Evolutionary conservation across 2,329 filamentous ascomycete species (phyloP), one percentile per base, ranked within the genome.

Genomic region (Capronia coronata): DNA sequence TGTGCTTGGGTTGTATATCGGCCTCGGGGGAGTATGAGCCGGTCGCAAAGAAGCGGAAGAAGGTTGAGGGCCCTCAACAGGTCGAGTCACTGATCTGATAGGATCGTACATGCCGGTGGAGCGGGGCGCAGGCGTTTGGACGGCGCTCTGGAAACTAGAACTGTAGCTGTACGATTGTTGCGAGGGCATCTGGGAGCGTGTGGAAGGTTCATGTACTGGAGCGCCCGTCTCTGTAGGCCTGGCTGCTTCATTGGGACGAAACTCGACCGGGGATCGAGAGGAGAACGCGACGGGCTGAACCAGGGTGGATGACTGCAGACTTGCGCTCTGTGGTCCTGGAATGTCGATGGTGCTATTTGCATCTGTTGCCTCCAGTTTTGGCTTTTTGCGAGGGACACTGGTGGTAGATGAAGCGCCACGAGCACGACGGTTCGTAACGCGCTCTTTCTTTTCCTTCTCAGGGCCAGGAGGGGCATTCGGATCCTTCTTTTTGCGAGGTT

Each of bases 71-170:
- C 58, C 76, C 70, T 57, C 75, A 61, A 66, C 56, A 8, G 61
- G 65, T 43, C 69, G 70, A 2, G 79, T 86, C n/a, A 84, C 78
- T 4, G 79, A 87, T 40, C 90, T 80, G 56, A 95, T 89, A 0
- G 90, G 90, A 66, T 96, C 90, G 69, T 93, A 96, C 61, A 85
- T 87, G 62, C 88, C 86, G 37, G 49, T 43, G 14, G 56, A 43
- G 16, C 54, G 52, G 16, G 55, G 43, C 18, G 55, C 51, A 41
- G 56, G 52, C 48, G 60, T 49, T 52, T 57, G 55, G 47, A 43
- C 55, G 30, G 51, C 59, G 41, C 52, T 51, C 25, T 61, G 51
- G 35, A 60, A 60, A 37, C 68, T 64, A 52, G 71, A 64, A 34
- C 70, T 68, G 30, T 65, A 67, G 47, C 72, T 63, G 39, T 69